Evolutionary conservation across 441 rosid genomes (phyloP).

Genomic region (Erodium texanum): DNA sequence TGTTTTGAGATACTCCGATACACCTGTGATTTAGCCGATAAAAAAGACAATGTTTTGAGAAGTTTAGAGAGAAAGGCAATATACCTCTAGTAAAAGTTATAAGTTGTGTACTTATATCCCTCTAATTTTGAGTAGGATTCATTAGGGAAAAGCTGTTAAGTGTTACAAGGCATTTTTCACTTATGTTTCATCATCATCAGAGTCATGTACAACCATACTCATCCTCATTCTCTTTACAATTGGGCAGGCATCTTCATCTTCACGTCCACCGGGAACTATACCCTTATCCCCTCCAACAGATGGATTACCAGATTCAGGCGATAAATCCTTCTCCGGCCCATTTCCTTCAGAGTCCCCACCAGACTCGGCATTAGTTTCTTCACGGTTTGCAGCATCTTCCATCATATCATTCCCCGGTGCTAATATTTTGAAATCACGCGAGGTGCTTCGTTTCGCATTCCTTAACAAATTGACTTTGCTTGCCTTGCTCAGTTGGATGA

Average conservation of each 20-base stretch:
- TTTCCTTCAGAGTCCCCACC: slow-evolving; percentile 30
- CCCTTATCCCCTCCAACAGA: slow-evolving; percentile 25
- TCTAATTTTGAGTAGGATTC: not conserved
- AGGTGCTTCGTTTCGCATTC: slow-evolving; percentile 77
- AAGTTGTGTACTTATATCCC: too few species aligned
- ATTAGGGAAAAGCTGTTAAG: not conserved
- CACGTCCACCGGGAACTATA: slow-evolving; percentile 28
- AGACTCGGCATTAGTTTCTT: slow-evolving; percentile 13
- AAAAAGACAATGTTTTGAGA: too few species aligned
- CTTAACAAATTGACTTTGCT: slow-evolving; percentile 60
- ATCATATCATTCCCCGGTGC: slow-evolving; percentile 20
- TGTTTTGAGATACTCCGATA: too few species aligned
- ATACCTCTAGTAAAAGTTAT: too few species aligned
- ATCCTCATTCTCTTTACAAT: slow-evolving; percentile 32
- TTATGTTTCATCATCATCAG: slow-evolving; percentile 43
- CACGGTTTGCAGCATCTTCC: too few species aligned
- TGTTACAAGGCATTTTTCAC: not conserved
- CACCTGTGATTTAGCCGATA: too few species aligned
- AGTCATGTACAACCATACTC: slow-evolving; percentile 40
- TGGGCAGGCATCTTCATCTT: slow-evolving; percentile 26
- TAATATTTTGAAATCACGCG: slow-evolving; percentile 66
- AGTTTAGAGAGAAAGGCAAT: too few species aligned
- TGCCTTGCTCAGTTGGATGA: slow-evolving; percentile 64
- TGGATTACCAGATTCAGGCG: slow-evolving; percentile 24
- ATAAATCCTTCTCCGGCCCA: slow-evolving; percentile 6